Percentiles rank a stretch among this genome's conserved stretches.
These are phyloP conservation scores for Uronychia binucleata DNA, from an alignment of 73 alveolate species.

Conservation along the genomic window DNA sequence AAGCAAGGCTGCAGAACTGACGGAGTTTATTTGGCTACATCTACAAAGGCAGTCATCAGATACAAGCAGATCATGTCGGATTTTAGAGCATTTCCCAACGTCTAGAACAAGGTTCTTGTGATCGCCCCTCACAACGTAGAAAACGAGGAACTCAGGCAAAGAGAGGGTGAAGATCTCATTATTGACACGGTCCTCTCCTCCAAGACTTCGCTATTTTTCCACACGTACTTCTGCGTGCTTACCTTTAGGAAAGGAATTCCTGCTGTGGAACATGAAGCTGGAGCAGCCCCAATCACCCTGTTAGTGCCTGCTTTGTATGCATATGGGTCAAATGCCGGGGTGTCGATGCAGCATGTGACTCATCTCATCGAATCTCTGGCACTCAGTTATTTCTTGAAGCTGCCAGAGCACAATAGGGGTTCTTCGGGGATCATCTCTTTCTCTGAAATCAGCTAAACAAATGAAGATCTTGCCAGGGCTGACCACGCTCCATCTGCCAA, in stretches of 20 bases:
- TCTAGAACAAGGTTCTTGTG: not conserved
- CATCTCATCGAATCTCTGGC: not conserved
- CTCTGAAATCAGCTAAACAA: not conserved
- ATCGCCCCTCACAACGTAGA: not conserved
- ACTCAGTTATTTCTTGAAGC: not conserved
- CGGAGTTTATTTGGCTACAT: not conserved
- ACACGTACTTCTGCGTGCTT: not conserved
- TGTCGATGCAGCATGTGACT: not conserved
- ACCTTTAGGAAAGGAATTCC: not conserved
- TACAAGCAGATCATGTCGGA: not conserved
- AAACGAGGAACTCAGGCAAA: not conserved
- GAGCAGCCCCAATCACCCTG: not conserved
- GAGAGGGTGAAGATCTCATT: not conserved
- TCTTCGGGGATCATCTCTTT: not conserved
- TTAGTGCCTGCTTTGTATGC: not conserved
- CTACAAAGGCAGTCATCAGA: too few relatives aligned
- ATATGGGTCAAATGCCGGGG: not conserved
- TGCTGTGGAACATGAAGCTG: not conserved
- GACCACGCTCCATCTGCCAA: too few relatives aligned
- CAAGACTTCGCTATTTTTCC: not conserved
- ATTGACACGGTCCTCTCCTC: not conserved
- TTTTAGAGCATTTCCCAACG: not conserved
- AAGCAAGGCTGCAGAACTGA: not conserved
- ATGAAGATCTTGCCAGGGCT: not conserved
- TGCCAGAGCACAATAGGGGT: not conserved